Conservation (phyloP, 2,329 filamentous ascomycete species). For the Fusarium palustre region DNA sequence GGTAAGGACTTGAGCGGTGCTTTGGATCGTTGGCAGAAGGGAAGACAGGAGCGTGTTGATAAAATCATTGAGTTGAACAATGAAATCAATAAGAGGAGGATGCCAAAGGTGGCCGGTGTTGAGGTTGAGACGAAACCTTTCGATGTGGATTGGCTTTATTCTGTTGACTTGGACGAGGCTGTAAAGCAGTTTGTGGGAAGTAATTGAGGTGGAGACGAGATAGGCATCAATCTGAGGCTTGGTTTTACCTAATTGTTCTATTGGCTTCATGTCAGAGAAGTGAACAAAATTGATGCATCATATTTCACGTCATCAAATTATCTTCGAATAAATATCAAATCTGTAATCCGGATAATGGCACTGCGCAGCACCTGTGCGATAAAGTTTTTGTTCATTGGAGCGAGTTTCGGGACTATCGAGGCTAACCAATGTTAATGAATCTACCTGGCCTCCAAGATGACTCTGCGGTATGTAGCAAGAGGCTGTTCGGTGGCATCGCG, state of each 20-base stretch:
- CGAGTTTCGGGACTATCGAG: too few species aligned
- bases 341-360: too few species aligned
- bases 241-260: not conserved
- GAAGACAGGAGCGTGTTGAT: conserved; percentile 61
- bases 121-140: conserved; percentile 44
- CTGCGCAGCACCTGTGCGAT: too few species aligned
- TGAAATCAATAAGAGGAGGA: conserved; percentile 60
- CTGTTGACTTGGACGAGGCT: conserved; percentile 52
- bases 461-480: not conserved
- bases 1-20: conserved; percentile 27
- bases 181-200: conserved; percentile 42
- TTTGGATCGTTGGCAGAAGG: conserved; percentile 57
- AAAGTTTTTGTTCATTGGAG: too few species aligned
- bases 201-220: rapidly evolving
- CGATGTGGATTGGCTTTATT: conserved; percentile 59
- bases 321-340: too few species aligned
- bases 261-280: too few species aligned
- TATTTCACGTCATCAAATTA: too few species aligned
- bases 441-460: conserved; percentile 4
- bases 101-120: conserved; percentile 53
- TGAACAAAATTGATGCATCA: too few species aligned
- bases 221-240: not conserved
- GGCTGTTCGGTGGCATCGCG: not conserved
- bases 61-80: conserved; percentile 61
- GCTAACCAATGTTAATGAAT: too few species aligned